Evolutionary conservation across 305 asterid genomes (phyloP).

Genomic region (Solanum aculeatissimum): DNA sequence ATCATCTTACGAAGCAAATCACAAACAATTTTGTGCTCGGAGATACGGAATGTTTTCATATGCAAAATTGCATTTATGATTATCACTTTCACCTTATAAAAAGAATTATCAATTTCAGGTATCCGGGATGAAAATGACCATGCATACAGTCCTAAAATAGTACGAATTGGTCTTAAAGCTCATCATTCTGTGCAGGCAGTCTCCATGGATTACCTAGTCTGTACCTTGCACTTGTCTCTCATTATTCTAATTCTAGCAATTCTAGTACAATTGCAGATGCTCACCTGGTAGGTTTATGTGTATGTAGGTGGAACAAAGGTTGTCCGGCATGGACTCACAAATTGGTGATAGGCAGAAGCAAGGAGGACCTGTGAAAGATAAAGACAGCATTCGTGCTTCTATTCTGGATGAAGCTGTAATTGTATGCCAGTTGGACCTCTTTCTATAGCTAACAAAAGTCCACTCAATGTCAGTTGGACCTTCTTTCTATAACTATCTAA

Average conservation of each 20-base stretch:
- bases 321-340: constrained; percentile 59
- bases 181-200: constrained; percentile 95
- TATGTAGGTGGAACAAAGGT: constrained; percentile 81
- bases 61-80: not conserved
- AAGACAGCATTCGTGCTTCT: constrained; percentile 79
- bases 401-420: constrained; percentile 91
- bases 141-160: constrained; percentile 87
- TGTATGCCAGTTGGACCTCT: constrained; percentile 32
- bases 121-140: constrained; percentile 86
- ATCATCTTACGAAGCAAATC: not conserved
- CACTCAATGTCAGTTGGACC: not conserved
- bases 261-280: not conserved
- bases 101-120: constrained; percentile 39
- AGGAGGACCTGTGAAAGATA: constrained; percentile 66
- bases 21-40: not conserved
- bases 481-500: not conserved
- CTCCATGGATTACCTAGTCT: constrained; percentile 93
- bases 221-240: constrained; percentile 6
- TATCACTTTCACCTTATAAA: not conserved
- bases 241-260: not conserved
- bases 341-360: constrained; percentile 82
- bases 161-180: constrained; percentile 91
- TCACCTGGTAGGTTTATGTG: not conserved
- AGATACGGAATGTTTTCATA: not conserved
- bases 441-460: not conserved